phyloP scores from a whole-genome alignment of 352 stramenopile species.

The Globisporangium uncinulatum region DNA sequence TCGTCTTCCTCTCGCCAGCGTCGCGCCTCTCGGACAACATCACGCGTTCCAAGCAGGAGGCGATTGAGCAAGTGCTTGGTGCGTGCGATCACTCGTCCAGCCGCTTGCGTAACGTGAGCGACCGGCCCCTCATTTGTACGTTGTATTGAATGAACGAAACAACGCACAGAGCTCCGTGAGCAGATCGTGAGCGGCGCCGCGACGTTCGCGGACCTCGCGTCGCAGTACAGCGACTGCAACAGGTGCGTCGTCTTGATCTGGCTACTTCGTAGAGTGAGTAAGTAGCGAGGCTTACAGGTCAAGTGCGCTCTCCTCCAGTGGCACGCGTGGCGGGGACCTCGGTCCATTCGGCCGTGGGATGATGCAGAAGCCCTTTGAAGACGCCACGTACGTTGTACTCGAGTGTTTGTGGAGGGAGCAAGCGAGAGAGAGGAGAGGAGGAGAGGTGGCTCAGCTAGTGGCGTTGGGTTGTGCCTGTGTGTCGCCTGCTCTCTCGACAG shows the following conservation, averaged over 20 bases:
- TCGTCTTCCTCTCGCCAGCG: constrained; percentile 19
- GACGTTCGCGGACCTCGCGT: constrained; percentile 69
- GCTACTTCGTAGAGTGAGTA: neutral
- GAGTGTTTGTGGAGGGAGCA: no score
- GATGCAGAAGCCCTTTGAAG: constrained; percentile 92
- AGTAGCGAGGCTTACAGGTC: neutral
- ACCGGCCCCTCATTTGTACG: neutral
- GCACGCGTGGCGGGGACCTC: constrained; percentile 85
- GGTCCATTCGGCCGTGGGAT: constrained; percentile 82
- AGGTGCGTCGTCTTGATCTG: constrained; percentile 15
- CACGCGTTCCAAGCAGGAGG: constrained; percentile 88
- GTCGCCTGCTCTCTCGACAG: constrained; percentile 16
- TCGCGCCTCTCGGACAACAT: constrained; percentile 90
- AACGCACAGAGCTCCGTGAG: constrained; percentile 42
- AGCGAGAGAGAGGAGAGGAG: no score
- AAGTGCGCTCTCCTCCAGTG: constrained; percentile 21
- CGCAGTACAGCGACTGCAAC: constrained; percentile 83
- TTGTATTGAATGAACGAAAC: neutral
- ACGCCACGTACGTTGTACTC: constrained; percentile 50
- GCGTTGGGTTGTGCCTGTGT: neutral
- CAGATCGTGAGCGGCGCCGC: constrained; percentile 81
- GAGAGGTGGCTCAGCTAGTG: neutral
- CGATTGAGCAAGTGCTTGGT: constrained; percentile 79
- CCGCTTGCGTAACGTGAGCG: constrained; percentile 5
- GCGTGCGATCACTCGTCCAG: constrained; percentile 1